Evolutionary conservation across 768 basidiomycete species (phyloP), one percentile per base, ranked within the genome.

Genomic region (Dioszegia crocea): DNA sequence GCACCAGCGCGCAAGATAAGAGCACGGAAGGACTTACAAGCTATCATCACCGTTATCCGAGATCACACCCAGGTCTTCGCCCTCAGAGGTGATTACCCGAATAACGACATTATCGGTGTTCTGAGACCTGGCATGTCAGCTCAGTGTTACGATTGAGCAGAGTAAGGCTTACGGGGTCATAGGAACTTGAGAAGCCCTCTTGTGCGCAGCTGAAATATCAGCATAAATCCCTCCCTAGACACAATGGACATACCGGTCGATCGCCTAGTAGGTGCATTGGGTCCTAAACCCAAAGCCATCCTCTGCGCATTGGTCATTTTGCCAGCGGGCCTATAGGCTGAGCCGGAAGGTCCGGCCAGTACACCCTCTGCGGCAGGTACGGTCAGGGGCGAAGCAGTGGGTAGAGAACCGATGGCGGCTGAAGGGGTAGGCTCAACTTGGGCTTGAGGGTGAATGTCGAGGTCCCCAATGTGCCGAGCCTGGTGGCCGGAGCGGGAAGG

Each of bases 191-290:
- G 52, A 44, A 5, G 10, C 38, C 4, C 46, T 10, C 1, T 17
- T 26, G 14, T n/a, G 24, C 30, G 48, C 21, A 3, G 30, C 30
- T 50, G 44, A 3, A 14, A 39, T 3, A 17, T 36, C 31, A 50
- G 31, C 39, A 5, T 10, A 3, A 38, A 29, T 12, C 38, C 36
- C 19, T 10, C 17, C 3, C 21, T 24, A 2, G 21, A 53, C 14
- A 26, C 16, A 27, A 8, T 4, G 17, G 40, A 46, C 57, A 40
- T 26, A 57, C 52, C 62, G 29, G 50, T 62, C 23, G 57, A 59
- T 50, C 68, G 38, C 45, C 61, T 61, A 29, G 68, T 70, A 29
- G 68, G 68, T 5, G 68, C 62, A n/a, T 66, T 48, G 9, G 65
- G 65, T 23, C 60, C 60, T 12, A 70, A 36, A 48, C 68, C 68